These are phyloP conservation scores for Endotrypanum monterogeii DNA, from an alignment of 208 protist species.

Conservation along the genomic window DNA sequence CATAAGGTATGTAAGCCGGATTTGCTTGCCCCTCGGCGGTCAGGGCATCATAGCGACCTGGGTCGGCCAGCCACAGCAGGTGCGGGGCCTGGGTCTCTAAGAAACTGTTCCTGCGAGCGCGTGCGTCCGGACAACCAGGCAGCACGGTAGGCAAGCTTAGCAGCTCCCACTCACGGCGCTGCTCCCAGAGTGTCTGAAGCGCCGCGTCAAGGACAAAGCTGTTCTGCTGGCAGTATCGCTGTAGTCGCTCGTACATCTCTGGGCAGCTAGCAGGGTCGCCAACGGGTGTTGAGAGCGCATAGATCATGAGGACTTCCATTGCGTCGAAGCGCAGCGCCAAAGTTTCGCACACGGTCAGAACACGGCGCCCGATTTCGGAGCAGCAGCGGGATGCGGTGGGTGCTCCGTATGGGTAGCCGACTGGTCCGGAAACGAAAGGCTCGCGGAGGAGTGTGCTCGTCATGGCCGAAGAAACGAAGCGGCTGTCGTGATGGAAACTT, in stretches of 20 bases:
- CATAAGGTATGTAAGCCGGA: slow-evolving; percentile 46
- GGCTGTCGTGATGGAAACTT: slow-evolving; percentile 28
- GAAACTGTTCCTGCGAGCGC: slow-evolving; percentile 51
- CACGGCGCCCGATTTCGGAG: slow-evolving; percentile 35
- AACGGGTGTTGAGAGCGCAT: slow-evolving; percentile 54
- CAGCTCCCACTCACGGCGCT: slow-evolving; percentile 78
- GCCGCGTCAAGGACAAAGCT: slow-evolving; percentile 46
- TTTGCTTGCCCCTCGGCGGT: slow-evolving; percentile 39
- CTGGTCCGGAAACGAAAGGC: slow-evolving; percentile 52
- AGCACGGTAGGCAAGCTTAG: slow-evolving; percentile 68
- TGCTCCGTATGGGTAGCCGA: slow-evolving; percentile 79
- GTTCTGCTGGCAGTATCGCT: slow-evolving; percentile 58
- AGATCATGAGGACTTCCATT: slow-evolving; percentile 55
- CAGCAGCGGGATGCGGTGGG: slow-evolving; percentile 32
- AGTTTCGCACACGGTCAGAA: slow-evolving; percentile 50
- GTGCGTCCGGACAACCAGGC: slow-evolving; percentile 24
- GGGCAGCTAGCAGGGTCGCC: slow-evolving; percentile 44
- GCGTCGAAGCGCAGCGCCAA: slow-evolving; percentile 68
- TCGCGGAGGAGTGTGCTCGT: slow-evolving; percentile 60
- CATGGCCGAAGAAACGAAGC: slow-evolving; percentile 44
- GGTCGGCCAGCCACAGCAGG: slow-evolving; percentile 72
- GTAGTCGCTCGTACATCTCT: slow-evolving; percentile 47
- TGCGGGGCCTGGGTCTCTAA: slow-evolving; percentile 67
- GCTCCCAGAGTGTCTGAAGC: slow-evolving; percentile 43
- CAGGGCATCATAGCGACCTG: slow-evolving; percentile 58